Base-by-base conservation (phyloP, 176 grass and related monocot genomes). In the Themeda triandra region DNA sequence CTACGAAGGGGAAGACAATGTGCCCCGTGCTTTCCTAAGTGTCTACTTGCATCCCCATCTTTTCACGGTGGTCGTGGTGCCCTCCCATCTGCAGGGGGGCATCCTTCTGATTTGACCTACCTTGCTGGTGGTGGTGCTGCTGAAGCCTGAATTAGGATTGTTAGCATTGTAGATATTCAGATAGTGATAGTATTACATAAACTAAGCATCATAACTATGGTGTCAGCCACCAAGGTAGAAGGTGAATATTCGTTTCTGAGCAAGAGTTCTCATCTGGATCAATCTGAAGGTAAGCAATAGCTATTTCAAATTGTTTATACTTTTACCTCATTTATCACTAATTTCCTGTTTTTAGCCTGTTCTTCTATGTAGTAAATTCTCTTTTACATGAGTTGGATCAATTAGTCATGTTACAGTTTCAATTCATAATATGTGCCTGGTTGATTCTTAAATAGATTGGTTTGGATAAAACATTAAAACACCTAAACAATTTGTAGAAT, bases 81-180 rank as follows among this genome's bases (percentile, higher is more conserved):
- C 88, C 93, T 95, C 87, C 93, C 93, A 30, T 95, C 93, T 79
- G 93, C 93, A 70, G 93, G 93, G 77, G 93, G 93, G 86, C 93
- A 95, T 92, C 93, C 93, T 87, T 92, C 93, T 6, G 93, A 95
- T 87, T 79, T 95, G 41, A 95, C 93, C 42, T 89, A 90, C 80
- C 88, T 95, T 71, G 93, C 93, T 11, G 93, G 93, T 2, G 93
- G 93, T 60, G 93, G 93, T 83, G 68, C 71, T 75, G 39, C 37
- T 79, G 72, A 84, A 85, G 51, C 69, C 76, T 95, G 80, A 89
- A 76, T 46, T 91, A 89, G 69, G 45, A 41, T 18, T 60, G 6
- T 75, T 82, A 87, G 77, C 44, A 56, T 51, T 31, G 56, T 70
- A 88, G 83, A 45, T 82, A 74, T 83, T 86, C 39, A 77, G 24